Base-by-base conservation (phyloP, 2,329 filamentous ascomycete species). In the Ramularia endophylla region DNA sequence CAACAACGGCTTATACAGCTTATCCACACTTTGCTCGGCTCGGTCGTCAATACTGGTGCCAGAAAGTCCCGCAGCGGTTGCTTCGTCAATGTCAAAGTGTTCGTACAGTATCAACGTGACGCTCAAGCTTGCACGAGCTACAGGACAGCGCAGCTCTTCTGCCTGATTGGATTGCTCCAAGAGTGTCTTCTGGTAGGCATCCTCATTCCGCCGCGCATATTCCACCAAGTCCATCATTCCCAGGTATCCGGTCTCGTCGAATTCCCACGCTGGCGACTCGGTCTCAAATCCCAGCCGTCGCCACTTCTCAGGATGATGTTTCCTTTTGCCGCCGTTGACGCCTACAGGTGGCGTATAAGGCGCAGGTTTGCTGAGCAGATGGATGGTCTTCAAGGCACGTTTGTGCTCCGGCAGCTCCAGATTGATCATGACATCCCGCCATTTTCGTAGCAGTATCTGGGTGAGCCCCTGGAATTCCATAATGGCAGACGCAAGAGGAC, bases 201-300 rank as follows among this genome's bases (percentile, higher is more conserved):
- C 89, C 62, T 95, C 87, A 59, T 95, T 83, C 60, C 88, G 94
- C 57, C 85, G 79, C 36, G 95, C 87, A 61, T 87, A 98, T 63
- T 97, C 89, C 2, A 88, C 87, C 57, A 98, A 66, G 62, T 98
- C 92, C 89, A 98, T 97, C 78, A 98, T 87, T 19, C 92, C 92
- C 40, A 98, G 66, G 61, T 89, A 97, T 0, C 92, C 92, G 19
- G 85, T 84, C 28, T 78, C 72, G 15, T 87, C 81, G 59, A 98
- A 97, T 54, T 98, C 92, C 55, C 76, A 75, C 0, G 82, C 82
- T 3, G 92, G 92, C 52, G 78, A 89, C 64, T 98, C 92, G 0
- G 85, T 83, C 63, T 92, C 85, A 57, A 98, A 98, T 2, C 92
- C 92, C 30, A 98, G 65, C 40, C 89, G 76, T 55, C 88, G 77